A percentile compares a stretch with the other conserved stretches of the same genome.
Conservation (phyloP, 225 moss, liverwort and hornwort genomes). For the Antitrichia curtipendula region DNA sequence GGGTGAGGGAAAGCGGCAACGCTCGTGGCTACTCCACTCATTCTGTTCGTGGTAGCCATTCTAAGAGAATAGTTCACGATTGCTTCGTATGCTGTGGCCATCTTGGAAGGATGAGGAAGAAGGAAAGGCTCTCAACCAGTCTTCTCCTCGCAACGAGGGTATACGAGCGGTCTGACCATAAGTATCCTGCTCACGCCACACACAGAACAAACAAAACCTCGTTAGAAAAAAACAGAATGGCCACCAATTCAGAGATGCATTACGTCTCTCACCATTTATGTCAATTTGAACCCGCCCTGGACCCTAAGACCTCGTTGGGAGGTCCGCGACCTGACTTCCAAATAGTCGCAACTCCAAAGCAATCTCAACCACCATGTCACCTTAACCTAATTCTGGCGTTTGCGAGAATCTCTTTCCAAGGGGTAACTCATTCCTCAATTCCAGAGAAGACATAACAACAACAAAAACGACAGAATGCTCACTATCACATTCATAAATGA, state of each 20-base stretch:
- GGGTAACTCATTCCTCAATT: not conserved
- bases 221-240: not conserved
- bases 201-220: not conserved
- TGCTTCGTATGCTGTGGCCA: constrained; percentile 5
- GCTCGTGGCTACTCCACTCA: not conserved
- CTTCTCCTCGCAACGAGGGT: constrained; percentile 12
- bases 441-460: not conserved
- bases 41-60: not conserved
- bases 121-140: not conserved
- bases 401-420: not conserved
- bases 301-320: not conserved
- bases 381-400: not conserved
- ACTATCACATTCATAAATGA: not conserved
- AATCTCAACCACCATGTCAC: not conserved
- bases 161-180: not conserved
- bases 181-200: not conserved
- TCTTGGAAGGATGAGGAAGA: not conserved
- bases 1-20: not conserved
- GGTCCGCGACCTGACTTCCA: not conserved
- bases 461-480: not conserved
- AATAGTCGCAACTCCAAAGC: not conserved
- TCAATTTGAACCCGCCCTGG: not conserved
- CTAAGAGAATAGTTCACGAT: not conserved
- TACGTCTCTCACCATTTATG: not conserved
- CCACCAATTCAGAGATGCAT: not conserved